phyloP scores from a whole-genome alignment of 352 stramenopile genomes.

The Phytopythium litorale region DNA sequence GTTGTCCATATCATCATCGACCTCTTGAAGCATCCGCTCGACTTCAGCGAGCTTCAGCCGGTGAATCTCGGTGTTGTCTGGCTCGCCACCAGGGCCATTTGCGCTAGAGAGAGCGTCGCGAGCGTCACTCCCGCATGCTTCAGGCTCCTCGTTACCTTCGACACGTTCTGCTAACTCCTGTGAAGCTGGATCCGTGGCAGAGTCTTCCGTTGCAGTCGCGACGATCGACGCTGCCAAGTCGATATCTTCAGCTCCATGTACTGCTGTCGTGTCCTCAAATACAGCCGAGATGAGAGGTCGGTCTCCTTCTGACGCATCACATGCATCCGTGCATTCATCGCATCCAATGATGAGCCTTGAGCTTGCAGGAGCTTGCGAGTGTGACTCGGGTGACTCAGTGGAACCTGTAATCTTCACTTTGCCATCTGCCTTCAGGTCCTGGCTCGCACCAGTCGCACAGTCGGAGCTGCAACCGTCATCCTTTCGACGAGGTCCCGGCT shows the following conservation, averaged over 20 bases:
- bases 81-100: not conserved
- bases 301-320: not conserved
- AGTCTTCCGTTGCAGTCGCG: not conserved
- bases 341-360: not conserved
- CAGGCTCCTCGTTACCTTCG: not conserved
- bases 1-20: conserved; percentile 15
- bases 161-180: not conserved
- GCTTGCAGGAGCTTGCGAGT: not conserved
- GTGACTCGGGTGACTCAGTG: not conserved
- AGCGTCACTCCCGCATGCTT: not conserved
- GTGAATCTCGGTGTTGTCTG: conserved; percentile 10
- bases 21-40: conserved; percentile 17
- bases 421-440: not conserved
- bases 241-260: too few species aligned
- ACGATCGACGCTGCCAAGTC: too few species aligned
- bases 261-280: not conserved
- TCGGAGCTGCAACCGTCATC: not conserved
- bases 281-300: not conserved
- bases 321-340: too few species aligned
- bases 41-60: conserved; percentile 17
- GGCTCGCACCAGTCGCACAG: not conserved
- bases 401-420: not conserved
- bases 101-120: not conserved
- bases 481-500: too few species aligned
- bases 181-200: not conserved